These are phyloP conservation scores for Scutellaria minor DNA, from an alignment of 257 asterid genomes.

Conservation along the genomic window DNA sequence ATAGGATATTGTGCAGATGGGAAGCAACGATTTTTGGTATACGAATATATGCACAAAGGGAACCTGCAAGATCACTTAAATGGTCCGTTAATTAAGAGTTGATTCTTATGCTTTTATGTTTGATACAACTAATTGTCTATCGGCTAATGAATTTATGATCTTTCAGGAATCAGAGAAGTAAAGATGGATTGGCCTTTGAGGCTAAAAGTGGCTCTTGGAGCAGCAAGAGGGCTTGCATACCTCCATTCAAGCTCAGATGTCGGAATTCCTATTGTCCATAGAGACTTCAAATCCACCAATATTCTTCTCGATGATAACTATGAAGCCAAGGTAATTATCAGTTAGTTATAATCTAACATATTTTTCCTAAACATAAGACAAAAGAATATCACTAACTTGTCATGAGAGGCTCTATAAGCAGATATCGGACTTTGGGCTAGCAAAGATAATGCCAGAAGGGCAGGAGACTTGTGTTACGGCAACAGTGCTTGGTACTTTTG, in stretches of 20 bases:
- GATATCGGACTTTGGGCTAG: conserved; percentile 98
- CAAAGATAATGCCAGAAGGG: conserved; percentile 94
- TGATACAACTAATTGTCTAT: background rate
- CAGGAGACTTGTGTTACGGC: conserved; percentile 87
- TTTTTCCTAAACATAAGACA: background rate
- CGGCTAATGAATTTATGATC: background rate
- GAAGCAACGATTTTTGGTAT: conserved; percentile 91
- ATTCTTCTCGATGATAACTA: conserved; percentile 78
- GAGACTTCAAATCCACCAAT: conserved; percentile 97
- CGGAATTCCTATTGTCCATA: conserved; percentile 89
- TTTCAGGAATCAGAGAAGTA: conserved; percentile 69
- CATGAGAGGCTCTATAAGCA: conserved; percentile 40
- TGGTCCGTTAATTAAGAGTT: conserved; percentile 53
- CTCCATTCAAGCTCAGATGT: conserved; percentile 89
- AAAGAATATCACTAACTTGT: conserved; percentile 25
- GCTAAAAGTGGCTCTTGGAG: conserved; percentile 82
- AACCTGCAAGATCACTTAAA: conserved; percentile 90
- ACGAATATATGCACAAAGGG: conserved; percentile 84
- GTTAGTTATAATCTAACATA: background rate
- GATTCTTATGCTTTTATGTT: background rate
- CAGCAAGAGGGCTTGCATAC: conserved; percentile 95
- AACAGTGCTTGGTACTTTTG: conserved; percentile 91
- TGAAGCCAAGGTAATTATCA: conserved; percentile 80
- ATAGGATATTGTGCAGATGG: conserved; percentile 97
- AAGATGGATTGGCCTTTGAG: conserved; percentile 94